phyloP scores from a whole-genome alignment of 768 basidiomycete species.

The Trametes sanguinea region DNA sequence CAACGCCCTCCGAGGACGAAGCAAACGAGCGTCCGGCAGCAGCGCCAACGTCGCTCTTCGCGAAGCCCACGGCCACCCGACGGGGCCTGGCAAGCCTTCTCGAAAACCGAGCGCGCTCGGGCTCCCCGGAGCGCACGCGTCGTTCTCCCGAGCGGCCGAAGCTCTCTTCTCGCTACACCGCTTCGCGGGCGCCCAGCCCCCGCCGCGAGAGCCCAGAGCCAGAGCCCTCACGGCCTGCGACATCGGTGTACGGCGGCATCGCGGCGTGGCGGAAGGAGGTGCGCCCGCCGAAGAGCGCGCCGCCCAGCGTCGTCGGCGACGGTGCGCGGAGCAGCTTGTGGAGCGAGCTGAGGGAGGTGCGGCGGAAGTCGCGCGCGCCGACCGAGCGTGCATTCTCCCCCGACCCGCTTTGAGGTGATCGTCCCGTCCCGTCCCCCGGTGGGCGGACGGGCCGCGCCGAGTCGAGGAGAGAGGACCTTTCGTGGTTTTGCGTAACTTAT shows the following conservation, averaged over 20 bases:
- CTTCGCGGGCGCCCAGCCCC: conserved; percentile 41
- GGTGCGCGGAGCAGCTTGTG: conserved; percentile 52
- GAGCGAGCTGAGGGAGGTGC: conserved; percentile 56
- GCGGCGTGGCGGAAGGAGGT: conserved; percentile 20
- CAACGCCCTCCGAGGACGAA: conserved; percentile 19
- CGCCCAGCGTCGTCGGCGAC: conserved; percentile 34
- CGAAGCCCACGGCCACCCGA: conserved; percentile 32
- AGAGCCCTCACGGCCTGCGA: neutral
- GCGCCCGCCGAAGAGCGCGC: conserved; percentile 23
- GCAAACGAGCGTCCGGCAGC: conserved; percentile 3
- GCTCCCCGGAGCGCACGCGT: conserved; percentile 30
- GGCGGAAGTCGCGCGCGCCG: conserved; percentile 46
- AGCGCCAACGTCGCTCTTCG: conserved; percentile 22
- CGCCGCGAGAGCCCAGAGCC: conserved; percentile 27
- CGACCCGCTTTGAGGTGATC: conserved; percentile 17
- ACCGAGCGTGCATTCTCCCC: conserved; percentile 44
- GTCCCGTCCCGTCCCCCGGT: neutral
- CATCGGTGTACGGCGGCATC: conserved; percentile 31
- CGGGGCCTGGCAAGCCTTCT: conserved; percentile 43
- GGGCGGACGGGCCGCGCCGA: neutral
- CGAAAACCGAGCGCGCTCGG: conserved; percentile 30
- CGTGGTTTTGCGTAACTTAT: conserved; percentile 9
- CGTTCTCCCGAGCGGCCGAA: conserved; percentile 31
- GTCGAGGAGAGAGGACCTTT: conserved; percentile 5
- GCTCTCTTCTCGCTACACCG: conserved; percentile 35